Percentiles rank a stretch among this genome's conserved stretches.
These are phyloP conservation scores for Cyclanthera cordifolia DNA, from an alignment of 306 rosid species.

Conservation along the genomic window DNA sequence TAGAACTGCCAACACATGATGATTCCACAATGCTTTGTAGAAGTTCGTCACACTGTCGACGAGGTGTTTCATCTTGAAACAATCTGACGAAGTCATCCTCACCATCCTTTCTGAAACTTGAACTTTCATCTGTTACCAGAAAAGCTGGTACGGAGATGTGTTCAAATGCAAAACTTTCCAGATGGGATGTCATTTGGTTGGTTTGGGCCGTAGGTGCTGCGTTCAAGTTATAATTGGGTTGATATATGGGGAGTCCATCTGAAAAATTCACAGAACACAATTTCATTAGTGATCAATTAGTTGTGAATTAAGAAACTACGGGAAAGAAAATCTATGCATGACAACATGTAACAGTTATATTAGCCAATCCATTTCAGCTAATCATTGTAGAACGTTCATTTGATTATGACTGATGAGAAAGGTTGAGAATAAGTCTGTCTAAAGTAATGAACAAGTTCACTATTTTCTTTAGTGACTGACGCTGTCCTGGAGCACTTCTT, in stretches of 20 bases:
- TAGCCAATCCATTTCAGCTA: conserved; percentile 1
- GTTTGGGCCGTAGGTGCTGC: conserved; percentile 25
- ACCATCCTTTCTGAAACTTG: conserved; percentile 31
- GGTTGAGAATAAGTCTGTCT: background rate
- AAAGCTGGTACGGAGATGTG: conserved; percentile 11
- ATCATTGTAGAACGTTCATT: background rate
- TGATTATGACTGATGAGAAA: background rate
- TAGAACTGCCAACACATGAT: conserved; percentile 43
- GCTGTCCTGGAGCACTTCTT: background rate
- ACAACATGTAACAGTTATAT: conserved; percentile 4
- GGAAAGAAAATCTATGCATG: conserved; percentile 4
- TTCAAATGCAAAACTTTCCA: conserved; percentile 20
- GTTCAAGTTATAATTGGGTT: conserved; percentile 32
- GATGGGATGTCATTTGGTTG: conserved; percentile 23
- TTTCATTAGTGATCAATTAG: conserved; percentile 17
- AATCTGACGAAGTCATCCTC: conserved; percentile 22
- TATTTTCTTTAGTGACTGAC: background rate
- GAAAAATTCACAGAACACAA: conserved; percentile 22
- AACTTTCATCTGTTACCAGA: conserved; percentile 27
- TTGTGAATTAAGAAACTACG: background rate
- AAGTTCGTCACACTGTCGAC: conserved; percentile 33
- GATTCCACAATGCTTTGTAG: conserved; percentile 52
- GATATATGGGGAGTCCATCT: conserved; percentile 38
- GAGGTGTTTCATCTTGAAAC: conserved; percentile 30
- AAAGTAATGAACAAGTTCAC: background rate